A percentile compares a stretch with the other conserved stretches of the same genome.
Evolutionary conservation across 2,329 filamentous ascomycete species (phyloP).

Genomic region (Davidsoniella neocaledoniae): DNA sequence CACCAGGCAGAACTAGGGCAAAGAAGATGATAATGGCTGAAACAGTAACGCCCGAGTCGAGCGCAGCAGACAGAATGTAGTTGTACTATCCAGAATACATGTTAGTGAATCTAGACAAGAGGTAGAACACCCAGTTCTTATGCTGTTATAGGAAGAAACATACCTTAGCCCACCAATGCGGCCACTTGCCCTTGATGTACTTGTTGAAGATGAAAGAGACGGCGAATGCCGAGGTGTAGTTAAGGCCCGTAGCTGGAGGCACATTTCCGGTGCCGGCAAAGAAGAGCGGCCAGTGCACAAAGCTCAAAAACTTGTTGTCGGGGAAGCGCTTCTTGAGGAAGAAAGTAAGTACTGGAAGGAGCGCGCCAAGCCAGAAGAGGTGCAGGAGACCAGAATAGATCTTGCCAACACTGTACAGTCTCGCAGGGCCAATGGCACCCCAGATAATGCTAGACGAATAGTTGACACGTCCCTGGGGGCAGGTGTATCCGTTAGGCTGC

Average conservation of each 20-base stretch:
- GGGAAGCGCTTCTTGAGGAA: constrained; percentile 30
- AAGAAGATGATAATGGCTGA: constrained; percentile 36
- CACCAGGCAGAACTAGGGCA: constrained; percentile 28
- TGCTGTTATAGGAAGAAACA: constrained; percentile 11
- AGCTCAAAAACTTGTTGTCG: constrained; percentile 28
- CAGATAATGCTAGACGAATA: constrained; percentile 43
- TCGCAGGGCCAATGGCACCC: constrained; percentile 37
- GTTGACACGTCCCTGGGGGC: constrained; percentile 40
- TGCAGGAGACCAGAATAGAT: constrained; percentile 33
- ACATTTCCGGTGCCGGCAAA: constrained; percentile 33
- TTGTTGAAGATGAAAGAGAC: constrained; percentile 39
- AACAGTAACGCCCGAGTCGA: constrained; percentile 39
- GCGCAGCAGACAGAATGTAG: constrained; percentile 38
- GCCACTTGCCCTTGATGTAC: constrained; percentile 29
- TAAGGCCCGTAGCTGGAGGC: constrained; percentile 38
- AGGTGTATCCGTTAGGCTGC: constrained; percentile 35
- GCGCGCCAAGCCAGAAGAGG: constrained; percentile 37
- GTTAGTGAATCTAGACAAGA: constrained; percentile 20
- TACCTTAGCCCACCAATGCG: constrained; percentile 35
- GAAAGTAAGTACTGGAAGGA: constrained; percentile 28
- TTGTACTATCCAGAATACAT: constrained; percentile 26
- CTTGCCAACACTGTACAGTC: constrained; percentile 21
- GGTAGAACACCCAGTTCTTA: constrained; percentile 13
- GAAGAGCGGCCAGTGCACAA: constrained; percentile 34
- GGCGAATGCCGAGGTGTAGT: constrained; percentile 35